Percentiles rank a stretch among this genome's conserved stretches.
These are phyloP conservation scores for Purshia tridentata DNA, from an alignment of 306 rosid species.

Conservation along the genomic window DNA sequence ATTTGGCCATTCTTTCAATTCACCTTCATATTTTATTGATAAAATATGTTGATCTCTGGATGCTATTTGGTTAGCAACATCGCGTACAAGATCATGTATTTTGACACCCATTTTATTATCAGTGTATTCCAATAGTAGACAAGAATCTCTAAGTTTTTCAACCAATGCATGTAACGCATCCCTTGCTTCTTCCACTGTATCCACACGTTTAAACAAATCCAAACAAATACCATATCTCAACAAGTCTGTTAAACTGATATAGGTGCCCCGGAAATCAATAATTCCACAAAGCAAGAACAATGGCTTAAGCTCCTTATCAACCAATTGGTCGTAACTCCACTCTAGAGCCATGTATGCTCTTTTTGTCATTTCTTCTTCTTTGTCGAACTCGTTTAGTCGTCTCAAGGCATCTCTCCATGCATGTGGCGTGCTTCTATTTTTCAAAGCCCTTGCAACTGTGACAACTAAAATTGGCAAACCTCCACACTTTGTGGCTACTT, in stretches of 20 bases:
- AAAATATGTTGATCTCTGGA: neutral
- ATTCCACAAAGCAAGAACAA: conserved; percentile 19
- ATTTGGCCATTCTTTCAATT: neutral
- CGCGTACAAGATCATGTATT: conserved; percentile 38
- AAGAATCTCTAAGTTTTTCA: conserved; percentile 8
- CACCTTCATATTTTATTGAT: neutral
- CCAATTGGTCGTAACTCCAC: conserved; percentile 19
- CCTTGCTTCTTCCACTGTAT: neutral
- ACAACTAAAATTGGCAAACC: too few relatives aligned
- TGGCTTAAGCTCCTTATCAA: neutral
- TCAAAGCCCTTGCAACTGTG: too few relatives aligned
- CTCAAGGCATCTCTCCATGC: conserved; percentile 22
- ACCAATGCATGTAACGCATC: neutral
- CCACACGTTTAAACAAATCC: neutral
- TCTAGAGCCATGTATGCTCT: neutral
- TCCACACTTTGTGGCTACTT: too few relatives aligned
- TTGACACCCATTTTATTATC: neutral
- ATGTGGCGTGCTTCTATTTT: too few relatives aligned
- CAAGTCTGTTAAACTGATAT: neutral
- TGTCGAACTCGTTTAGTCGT: too few relatives aligned
- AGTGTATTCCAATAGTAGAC: conserved; percentile 6
- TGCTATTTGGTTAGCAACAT: conserved; percentile 28
- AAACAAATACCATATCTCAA: neutral
- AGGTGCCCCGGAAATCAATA: accelerated
- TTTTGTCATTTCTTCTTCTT: too few relatives aligned